Conservation (phyloP, 345 rosid genomes). For the Conringia planisiliqua region DNA sequence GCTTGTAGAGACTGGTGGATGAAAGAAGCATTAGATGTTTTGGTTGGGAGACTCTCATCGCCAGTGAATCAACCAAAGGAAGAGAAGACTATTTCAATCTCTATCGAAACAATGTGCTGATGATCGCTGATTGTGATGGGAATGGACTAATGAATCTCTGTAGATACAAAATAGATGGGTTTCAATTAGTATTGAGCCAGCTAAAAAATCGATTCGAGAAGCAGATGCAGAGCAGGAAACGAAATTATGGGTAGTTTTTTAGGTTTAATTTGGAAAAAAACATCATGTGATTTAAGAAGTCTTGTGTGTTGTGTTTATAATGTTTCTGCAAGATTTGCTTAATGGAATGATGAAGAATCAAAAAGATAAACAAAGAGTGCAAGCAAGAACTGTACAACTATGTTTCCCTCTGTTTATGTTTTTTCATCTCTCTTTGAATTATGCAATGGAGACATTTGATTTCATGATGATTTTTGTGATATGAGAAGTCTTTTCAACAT, state of each 20-base stretch:
- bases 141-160: conserved; percentile 27
- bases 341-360: background rate
- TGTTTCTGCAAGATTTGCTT: conserved; percentile 30
- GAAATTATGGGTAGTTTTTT: conserved; percentile 1
- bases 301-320: conserved; percentile 31
- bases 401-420: conserved; percentile 33
- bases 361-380: conserved; percentile 23
- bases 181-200: conserved; percentile 19
- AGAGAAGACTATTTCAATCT: conserved; percentile 25
- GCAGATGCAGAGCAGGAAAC: conserved; percentile 5
- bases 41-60: conserved; percentile 47
- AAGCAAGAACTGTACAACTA: conserved; percentile 31
- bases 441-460: conserved; percentile 27
- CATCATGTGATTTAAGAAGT: conserved; percentile 28
- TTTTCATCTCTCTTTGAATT: conserved; percentile 19
- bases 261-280: conserved; percentile 16
- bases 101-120: conserved; percentile 36
- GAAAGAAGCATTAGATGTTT: conserved; percentile 81
- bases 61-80: conserved; percentile 28
- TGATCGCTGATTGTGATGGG: conserved; percentile 12
- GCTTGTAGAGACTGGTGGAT: conserved; percentile 92
- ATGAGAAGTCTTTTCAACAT: background rate
- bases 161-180: conserved; percentile 23
- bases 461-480: conserved; percentile 7
- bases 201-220: background rate